These are phyloP conservation scores for Silene uniflora DNA, from an alignment of 148 eudicot species.

Conservation along the genomic window DNA sequence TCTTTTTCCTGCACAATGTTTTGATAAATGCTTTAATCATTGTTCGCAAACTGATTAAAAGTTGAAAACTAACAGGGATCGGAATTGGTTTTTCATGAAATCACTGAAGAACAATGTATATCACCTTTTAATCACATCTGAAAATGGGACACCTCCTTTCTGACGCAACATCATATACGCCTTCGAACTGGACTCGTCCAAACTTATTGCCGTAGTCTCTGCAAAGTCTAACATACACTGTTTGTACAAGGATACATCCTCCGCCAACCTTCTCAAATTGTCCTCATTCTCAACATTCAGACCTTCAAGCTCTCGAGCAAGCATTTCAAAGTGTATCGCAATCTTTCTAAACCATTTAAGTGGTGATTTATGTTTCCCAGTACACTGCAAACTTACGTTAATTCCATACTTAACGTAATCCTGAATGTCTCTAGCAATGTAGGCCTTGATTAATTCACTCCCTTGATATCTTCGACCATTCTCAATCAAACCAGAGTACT, in stretches of 20 bases:
- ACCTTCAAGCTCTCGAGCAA: not conserved
- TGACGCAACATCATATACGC: not conserved
- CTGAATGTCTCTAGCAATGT: not conserved
- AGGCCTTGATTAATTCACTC: not conserved
- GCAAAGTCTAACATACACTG: conserved; percentile 1
- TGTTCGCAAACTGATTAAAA: no score
- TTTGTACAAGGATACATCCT: not conserved
- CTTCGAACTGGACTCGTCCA: not conserved
- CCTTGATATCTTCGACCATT: not conserved
- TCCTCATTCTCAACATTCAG: not conserved
- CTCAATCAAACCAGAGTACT: not conserved
- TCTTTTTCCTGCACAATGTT: not conserved
- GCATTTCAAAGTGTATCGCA: not conserved
- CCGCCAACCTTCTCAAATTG: not conserved
- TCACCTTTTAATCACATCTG: not conserved
- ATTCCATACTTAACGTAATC: not conserved
- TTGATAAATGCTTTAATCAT: no score
- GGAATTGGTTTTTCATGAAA: no score
- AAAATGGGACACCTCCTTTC: not conserved
- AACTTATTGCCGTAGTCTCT: not conserved
- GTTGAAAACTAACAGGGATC: no score
- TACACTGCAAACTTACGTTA: no score
- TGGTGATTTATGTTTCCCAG: no score
- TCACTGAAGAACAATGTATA: no score
- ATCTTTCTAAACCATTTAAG: no score